Evolutionary conservation across 768 basidiomycete species (phyloP).

Genomic region (Psilocybe subaeruginosa): DNA sequence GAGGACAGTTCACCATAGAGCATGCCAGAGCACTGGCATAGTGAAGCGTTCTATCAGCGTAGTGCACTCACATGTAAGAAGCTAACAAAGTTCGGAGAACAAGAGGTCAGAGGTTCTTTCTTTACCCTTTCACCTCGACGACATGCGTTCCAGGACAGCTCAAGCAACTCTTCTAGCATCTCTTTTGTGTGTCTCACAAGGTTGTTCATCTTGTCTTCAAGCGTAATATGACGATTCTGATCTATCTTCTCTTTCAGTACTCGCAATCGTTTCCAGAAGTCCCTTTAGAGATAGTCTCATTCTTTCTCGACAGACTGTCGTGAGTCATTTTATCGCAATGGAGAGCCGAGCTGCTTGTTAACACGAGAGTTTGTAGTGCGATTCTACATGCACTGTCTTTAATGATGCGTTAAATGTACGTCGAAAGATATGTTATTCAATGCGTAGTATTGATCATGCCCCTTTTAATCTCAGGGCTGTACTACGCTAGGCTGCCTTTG

Average conservation of each 20-base stretch:
- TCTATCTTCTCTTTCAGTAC: background rate
- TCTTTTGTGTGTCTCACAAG: background rate
- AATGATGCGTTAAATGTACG: slow-evolving; percentile 1
- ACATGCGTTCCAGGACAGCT: background rate
- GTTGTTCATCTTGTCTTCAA: background rate
- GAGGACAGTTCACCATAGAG: too few species aligned
- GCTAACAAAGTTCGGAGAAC: background rate
- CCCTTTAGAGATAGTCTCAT: background rate
- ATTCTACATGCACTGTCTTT: slow-evolving; percentile 1
- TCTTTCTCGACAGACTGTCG: background rate
- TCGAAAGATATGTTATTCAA: background rate
- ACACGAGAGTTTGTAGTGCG: background rate
- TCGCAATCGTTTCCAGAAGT: background rate
- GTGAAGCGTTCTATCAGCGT: too few species aligned
- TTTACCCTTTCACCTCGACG: background rate
- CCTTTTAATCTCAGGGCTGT: slow-evolving; percentile 3
- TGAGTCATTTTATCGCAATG: too few species aligned
- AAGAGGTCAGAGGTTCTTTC: background rate
- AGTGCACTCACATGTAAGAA: background rate
- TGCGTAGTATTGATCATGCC: background rate
- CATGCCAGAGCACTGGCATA: too few species aligned
- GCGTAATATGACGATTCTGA: too few species aligned
- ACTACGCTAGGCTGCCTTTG: slow-evolving; percentile 13
- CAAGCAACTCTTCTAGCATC: background rate
- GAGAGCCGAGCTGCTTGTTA: too few species aligned